Evolutionary conservation across 2,329 filamentous ascomycete species (phyloP).

Genomic region (Blastomyces gilchristii): DNA sequence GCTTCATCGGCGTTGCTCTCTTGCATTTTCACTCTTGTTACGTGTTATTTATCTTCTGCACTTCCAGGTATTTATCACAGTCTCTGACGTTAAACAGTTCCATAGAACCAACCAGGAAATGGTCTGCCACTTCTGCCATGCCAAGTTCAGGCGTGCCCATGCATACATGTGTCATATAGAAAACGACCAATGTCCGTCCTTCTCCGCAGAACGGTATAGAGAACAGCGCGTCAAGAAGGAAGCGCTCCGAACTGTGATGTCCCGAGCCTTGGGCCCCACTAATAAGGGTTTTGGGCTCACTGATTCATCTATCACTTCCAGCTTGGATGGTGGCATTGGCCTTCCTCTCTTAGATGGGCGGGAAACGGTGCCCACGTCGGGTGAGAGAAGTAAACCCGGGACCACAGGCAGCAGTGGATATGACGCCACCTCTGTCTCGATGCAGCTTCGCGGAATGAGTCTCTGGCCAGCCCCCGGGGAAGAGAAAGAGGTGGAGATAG

Average conservation of each 20-base stretch:
- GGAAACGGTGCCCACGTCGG: constrained; percentile 11
- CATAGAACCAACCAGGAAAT: constrained; percentile 44
- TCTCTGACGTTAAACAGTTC: constrained; percentile 24
- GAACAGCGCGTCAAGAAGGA: constrained; percentile 43
- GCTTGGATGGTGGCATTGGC: constrained; percentile 21
- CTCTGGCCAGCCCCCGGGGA: constrained; percentile 20
- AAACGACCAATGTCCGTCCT: constrained; percentile 39
- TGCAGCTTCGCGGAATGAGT: constrained; percentile 11
- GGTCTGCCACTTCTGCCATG: constrained; percentile 39
- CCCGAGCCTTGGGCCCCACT: constrained; percentile 6
- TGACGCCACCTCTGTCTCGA: not conserved
- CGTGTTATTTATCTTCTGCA: not conserved
- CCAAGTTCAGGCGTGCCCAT: constrained; percentile 39
- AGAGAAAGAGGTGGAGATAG: not conserved
- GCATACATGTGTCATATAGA: constrained; percentile 47
- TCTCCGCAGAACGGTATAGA: constrained; percentile 36
- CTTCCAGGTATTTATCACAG: not conserved
- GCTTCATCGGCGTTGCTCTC: not conserved
- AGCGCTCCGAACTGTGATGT: constrained; percentile 32
- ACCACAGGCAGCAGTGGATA: constrained; percentile 11
- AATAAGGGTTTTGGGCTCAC: not conserved
- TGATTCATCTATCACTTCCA: constrained; percentile 12
- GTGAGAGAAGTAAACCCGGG: constrained; percentile 9
- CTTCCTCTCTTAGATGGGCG: constrained; percentile 11
- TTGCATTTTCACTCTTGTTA: not conserved